These are phyloP conservation scores for Colletotrichum melonis DNA, from an alignment of 2,329 filamentous ascomycete species.

Conservation along the genomic window DNA sequence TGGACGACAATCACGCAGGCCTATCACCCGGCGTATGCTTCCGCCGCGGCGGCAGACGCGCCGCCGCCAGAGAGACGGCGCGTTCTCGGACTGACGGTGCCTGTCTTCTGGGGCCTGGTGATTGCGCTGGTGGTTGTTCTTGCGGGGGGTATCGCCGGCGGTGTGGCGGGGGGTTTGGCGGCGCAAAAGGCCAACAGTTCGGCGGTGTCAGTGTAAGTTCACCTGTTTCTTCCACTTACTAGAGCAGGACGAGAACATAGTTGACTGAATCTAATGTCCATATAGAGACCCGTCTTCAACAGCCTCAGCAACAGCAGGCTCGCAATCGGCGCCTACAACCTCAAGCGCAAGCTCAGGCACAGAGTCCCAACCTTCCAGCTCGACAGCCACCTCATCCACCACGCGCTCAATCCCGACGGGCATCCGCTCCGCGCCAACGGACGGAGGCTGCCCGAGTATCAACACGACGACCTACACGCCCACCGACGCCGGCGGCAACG, in stretches of 20 bases:
- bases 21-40: not conserved
- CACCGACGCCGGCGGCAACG: slow-evolving; percentile 15
- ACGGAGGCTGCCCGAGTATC: slow-evolving; percentile 37
- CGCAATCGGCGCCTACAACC: not conserved
- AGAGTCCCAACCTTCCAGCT: not conserved
- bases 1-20: not conserved
- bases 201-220: not conserved
- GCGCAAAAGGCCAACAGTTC: slow-evolving; percentile 26
- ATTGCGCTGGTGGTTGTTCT: slow-evolving; percentile 34
- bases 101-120: slow-evolving; percentile 36
- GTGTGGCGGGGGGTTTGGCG: slow-evolving; percentile 37
- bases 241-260: not conserved
- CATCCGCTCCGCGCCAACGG: slow-evolving; percentile 32
- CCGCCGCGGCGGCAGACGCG: not conserved
- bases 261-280: not conserved
- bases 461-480: slow-evolving; percentile 36
- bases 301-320: not conserved
- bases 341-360: not conserved
- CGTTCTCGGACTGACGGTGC: slow-evolving; percentile 37
- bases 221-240: not conserved
- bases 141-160: slow-evolving; percentile 36
- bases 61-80: not conserved
- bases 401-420: not conserved
- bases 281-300: not conserved
- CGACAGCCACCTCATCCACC: not conserved